Evolutionary conservation across 169 alveolate genomes (phyloP).

Genomic region (Miamiensis avidus): DNA sequence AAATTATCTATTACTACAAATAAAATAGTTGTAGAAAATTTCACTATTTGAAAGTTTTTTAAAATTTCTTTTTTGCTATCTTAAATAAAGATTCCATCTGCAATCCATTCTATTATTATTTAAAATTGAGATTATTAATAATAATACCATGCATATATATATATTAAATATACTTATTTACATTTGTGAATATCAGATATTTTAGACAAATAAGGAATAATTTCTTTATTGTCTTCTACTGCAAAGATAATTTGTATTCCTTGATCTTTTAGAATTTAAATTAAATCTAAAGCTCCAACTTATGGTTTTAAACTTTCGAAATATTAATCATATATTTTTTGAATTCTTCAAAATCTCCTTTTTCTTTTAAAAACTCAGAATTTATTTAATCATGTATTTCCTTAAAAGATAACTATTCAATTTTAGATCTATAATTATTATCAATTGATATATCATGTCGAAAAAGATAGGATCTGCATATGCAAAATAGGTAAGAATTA

Average conservation of each 20-base stretch:
- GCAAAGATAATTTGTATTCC: not conserved
- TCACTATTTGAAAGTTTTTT: no score
- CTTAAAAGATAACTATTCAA: not conserved
- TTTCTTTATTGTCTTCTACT: not conserved
- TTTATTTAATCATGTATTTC: no score
- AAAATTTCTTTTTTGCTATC: not conserved
- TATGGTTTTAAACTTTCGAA: not conserved
- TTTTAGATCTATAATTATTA: not conserved
- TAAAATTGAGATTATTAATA: not conserved
- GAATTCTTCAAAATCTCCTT: not conserved
- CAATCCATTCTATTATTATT: not conserved
- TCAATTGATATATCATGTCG: not conserved
- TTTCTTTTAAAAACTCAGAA: no score
- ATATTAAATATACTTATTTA: no score
- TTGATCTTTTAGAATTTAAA: not conserved
- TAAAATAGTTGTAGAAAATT: no score
- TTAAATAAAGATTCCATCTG: not conserved
- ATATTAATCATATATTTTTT: no score
- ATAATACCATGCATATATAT: not conserved
- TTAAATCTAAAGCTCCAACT: not conserved
- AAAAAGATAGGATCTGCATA: not conserved
- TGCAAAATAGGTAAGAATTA: not conserved
- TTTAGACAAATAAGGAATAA: not conserved
- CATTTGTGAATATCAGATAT: not conserved
- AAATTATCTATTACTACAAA: not conserved